Evolutionary conservation across 106 monocot species (phyloP).

Genomic region (Phalaenopsis equestris): DNA sequence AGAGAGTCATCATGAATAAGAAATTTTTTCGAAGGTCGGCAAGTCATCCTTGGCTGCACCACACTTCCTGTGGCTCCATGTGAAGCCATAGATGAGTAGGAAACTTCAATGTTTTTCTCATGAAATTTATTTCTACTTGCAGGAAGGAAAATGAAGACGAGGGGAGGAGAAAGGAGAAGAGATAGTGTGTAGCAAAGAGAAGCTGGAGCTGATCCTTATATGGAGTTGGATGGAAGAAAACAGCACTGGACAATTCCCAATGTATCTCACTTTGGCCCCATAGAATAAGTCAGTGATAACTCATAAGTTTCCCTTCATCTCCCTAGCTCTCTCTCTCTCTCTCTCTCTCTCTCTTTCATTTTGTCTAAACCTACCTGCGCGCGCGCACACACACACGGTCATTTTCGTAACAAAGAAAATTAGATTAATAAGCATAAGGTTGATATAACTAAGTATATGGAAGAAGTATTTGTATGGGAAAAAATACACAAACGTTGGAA

Average conservation of each 20-base stretch:
- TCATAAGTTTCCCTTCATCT: constrained; percentile 8
- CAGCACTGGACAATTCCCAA: constrained; percentile 15
- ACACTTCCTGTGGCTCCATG: constrained; percentile 45
- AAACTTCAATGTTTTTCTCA: neutral
- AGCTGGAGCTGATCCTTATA: neutral
- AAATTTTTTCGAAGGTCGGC: constrained; percentile 23
- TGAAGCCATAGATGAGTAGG: constrained; percentile 30
- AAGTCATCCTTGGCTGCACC: constrained; percentile 90
- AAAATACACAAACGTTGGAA: neutral
- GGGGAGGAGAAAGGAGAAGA: neutral
- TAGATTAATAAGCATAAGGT: neutral
- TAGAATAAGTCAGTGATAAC: constrained; percentile 26
- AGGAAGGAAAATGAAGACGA: neutral
- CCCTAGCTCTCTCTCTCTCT: neutral
- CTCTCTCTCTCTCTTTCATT: neutral
- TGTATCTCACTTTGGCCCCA: constrained; percentile 24
- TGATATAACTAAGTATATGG: neutral
- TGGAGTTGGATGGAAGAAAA: neutral
- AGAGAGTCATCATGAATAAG: neutral
- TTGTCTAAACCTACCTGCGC: neutral
- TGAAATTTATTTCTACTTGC: neutral
- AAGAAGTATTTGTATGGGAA: neutral
- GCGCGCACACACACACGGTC: too few species aligned
- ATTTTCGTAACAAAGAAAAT: neutral
- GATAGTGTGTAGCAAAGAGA: neutral